Conservation (phyloP, 2,329 filamentous ascomycete species). For the Talaromyces sp. region DNA sequence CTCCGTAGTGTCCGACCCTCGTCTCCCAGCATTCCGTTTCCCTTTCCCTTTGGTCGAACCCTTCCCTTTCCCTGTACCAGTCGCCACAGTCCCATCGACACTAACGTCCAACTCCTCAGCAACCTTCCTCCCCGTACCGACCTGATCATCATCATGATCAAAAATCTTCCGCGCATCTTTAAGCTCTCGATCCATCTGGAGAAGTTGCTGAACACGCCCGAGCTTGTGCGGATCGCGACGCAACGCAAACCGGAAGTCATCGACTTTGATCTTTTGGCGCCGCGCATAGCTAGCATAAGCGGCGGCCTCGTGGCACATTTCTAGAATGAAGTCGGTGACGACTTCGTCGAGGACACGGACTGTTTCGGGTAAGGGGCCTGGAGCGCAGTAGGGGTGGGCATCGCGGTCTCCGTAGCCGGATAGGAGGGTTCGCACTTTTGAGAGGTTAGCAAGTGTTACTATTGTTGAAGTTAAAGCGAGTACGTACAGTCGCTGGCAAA, state of each 20-base stretch:
- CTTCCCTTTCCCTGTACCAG: constrained; percentile 31
- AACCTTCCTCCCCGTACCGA: constrained; percentile 35
- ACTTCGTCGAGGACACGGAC: constrained; percentile 89
- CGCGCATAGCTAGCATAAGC: constrained; percentile 80
- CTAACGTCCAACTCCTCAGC: constrained; percentile 25
- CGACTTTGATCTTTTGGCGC: constrained; percentile 95
- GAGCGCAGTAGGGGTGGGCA: constrained; percentile 62
- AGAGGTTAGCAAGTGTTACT: background rate
- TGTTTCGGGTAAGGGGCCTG: constrained; percentile 75
- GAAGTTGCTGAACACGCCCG: constrained; percentile 82
- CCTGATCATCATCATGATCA: constrained; percentile 45
- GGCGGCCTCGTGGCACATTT: constrained; percentile 85
- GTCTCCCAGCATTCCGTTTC: constrained; percentile 28
- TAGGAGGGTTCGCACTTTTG: constrained; percentile 41
- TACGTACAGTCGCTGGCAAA: constrained; percentile 69
- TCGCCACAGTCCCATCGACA: constrained; percentile 23
- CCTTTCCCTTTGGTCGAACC: constrained; percentile 33
- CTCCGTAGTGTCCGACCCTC: constrained; percentile 36
- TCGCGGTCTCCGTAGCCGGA: constrained; percentile 46
- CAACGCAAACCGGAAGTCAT: constrained; percentile 94
- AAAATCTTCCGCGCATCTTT: constrained; percentile 71
- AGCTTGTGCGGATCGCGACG: constrained; percentile 80
- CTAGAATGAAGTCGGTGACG: constrained; percentile 92
- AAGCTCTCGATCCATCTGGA: constrained; percentile 82
- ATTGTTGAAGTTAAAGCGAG: background rate